A percentile compares a stretch with the other conserved stretches of the same genome.
These are phyloP conservation scores for Fusarium newnesense DNA, from an alignment of 2,329 filamentous ascomycete genomes.

Conservation along the genomic window DNA sequence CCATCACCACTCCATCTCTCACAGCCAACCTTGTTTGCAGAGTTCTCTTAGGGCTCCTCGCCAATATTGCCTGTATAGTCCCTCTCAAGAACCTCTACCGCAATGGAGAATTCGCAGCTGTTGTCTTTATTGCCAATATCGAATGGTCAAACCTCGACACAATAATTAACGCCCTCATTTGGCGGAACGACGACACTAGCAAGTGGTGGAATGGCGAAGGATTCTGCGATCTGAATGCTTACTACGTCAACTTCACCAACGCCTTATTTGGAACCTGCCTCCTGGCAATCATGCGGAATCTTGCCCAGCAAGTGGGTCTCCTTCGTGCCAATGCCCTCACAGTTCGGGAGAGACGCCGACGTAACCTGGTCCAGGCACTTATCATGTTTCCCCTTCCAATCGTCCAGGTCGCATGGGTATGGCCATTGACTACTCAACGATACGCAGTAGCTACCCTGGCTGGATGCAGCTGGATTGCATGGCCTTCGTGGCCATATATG, in stretches of 20 bases:
- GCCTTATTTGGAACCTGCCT: conserved; percentile 62
- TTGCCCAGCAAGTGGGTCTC: conserved; percentile 61
- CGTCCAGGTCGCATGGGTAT: conserved; percentile 60
- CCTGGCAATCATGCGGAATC: conserved; percentile 65
- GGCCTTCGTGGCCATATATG: conserved; percentile 59
- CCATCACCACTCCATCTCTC: conserved; percentile 46
- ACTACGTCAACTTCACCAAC: conserved; percentile 58
- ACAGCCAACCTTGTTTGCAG: conserved; percentile 60
- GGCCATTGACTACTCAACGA: conserved; percentile 58
- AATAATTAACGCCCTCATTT: conserved; percentile 62
- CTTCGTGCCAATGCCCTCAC: conserved; percentile 54
- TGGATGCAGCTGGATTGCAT: conserved; percentile 59
- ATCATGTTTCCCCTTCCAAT: conserved; percentile 66
- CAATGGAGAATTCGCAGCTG: conserved; percentile 65
- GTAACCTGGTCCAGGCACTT: conserved; percentile 59
- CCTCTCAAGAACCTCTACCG: conserved; percentile 62
- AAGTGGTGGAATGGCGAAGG: conserved; percentile 63
- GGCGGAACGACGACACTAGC: conserved; percentile 61
- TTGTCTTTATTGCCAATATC: conserved; percentile 59
- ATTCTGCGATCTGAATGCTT: conserved; percentile 64
- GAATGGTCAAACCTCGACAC: conserved; percentile 60
- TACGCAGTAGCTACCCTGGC: conserved; percentile 61
- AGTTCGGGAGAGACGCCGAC: conserved; percentile 53
- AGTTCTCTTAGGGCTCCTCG: conserved; percentile 58
- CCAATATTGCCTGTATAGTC: conserved; percentile 59